Evolutionary conservation across 2,329 filamentous ascomycete species (phyloP), one percentile per base, ranked within the genome.

Genomic region (Ophiostoma fasciatum): DNA sequence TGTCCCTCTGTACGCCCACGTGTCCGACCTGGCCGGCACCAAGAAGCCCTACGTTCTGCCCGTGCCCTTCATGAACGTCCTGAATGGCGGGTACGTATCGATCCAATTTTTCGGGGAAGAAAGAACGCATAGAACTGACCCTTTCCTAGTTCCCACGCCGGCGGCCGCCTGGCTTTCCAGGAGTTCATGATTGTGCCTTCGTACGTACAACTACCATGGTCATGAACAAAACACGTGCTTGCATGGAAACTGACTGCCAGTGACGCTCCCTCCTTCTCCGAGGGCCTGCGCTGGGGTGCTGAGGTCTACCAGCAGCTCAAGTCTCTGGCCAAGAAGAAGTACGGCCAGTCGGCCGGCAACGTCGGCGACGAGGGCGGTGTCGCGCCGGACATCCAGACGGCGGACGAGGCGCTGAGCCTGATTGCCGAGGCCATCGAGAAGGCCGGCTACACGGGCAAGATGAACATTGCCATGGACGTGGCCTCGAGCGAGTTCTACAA

Each of bases 401-500:
- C 90, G 46, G 82, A 92, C 59, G 90, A 98, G 72, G 90, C 92
- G 49, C 82, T 98, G 45, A 82, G 93, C 61, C 79, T 98, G 56
- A 96, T 98, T 67, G 81, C 78, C 48, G 82, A 85, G 33, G 79
- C 90, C 57, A 98, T 98, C 49, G 83, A 94, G 66, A 66, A 85
- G 66, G 82, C 88, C 48, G 90, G 90, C 49, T 96, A 98, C 73
- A 85, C 81, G 41, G 90, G 88, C 62, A 71, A 90, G 73, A 78
- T 98, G 61, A 83, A 93, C 63, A 98, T 98, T 54, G 90, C 90
- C 59, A 93, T 98, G 85, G 90, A 98, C 56, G 88, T 96, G 58
- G 90, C 90, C 48, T 94, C 90, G 48, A 93, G 82, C 71, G 90
- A 98, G 65, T 98, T 98, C 75, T 98, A 98, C 81, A 96, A 96